Conservation (phyloP, 192 early-diverging fungal species). For the Coemansia sp. region DNA sequence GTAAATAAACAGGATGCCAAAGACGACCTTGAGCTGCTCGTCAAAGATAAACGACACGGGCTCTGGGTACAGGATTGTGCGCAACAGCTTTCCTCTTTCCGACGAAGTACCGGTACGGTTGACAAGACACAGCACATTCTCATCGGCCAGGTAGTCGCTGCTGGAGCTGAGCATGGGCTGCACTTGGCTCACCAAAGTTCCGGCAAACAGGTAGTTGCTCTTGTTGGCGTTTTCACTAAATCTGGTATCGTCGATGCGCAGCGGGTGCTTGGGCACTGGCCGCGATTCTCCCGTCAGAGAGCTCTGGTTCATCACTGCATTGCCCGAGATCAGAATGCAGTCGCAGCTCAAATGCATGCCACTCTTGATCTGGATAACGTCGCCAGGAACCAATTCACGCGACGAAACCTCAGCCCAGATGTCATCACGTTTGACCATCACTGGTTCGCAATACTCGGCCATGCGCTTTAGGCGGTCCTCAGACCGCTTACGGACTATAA, state of each 20-base stretch:
- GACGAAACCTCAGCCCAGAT: slow-evolving; percentile 55
- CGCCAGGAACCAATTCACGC: slow-evolving; percentile 66
- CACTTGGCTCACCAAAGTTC: slow-evolving; percentile 65
- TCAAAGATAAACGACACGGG: slow-evolving; percentile 73
- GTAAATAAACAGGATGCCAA: slow-evolving; percentile 64
- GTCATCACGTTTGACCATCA: slow-evolving; percentile 58
- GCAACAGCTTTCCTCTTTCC: slow-evolving; percentile 64
- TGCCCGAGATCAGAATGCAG: slow-evolving; percentile 54
- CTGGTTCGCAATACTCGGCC: slow-evolving; percentile 55
- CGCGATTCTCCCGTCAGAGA: slow-evolving; percentile 68
- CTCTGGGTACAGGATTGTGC: slow-evolving; percentile 71
- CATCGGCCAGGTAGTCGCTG: slow-evolving; percentile 19
- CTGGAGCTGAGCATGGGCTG: slow-evolving; percentile 20
- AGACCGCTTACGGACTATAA: slow-evolving; percentile 52
- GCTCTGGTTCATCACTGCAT: slow-evolving; percentile 65
- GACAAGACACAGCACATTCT: slow-evolving; percentile 53
- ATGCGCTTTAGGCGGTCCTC: slow-evolving; percentile 60
- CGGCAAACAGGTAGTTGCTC: slow-evolving; percentile 67
- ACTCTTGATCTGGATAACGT: slow-evolving; percentile 60
- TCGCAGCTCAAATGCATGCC: slow-evolving; percentile 57
- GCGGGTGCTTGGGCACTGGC: slow-evolving; percentile 67
- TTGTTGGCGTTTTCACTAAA: slow-evolving; percentile 56
- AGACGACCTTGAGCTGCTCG: slow-evolving; percentile 72
- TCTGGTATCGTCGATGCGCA: slow-evolving; percentile 51
- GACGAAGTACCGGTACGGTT: slow-evolving; percentile 63